A percentile compares a stretch with the other conserved stretches of the same genome.
These are phyloP conservation scores for Stromatinia cepivora DNA, from an alignment of 2,329 filamentous ascomycete genomes.

Conservation along the genomic window DNA sequence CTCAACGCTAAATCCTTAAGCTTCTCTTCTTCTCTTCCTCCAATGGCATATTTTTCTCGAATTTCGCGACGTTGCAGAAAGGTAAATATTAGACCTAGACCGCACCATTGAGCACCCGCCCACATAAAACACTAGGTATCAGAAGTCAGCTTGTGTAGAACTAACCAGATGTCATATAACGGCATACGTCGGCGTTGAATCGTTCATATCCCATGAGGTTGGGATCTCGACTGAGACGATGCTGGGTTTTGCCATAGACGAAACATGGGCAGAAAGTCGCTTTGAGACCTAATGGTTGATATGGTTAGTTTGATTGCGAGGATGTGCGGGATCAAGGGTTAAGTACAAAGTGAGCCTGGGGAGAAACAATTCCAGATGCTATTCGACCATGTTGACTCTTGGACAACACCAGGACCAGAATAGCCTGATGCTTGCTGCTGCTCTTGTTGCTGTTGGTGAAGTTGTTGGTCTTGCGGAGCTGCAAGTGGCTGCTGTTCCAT, in stretches of 20 bases:
- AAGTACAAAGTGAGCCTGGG: constrained; percentile 15
- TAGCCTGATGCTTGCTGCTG: constrained; percentile 7
- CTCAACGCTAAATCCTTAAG: constrained; percentile 43
- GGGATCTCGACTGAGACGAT: constrained; percentile 32
- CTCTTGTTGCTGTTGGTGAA: not conserved
- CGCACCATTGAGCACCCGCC: constrained; percentile 25
- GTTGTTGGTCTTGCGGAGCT: not conserved
- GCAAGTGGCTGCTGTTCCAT: not conserved
- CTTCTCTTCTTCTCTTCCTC: constrained; percentile 41
- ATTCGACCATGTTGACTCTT: constrained; percentile 18
- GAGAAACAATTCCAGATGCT: constrained; percentile 21
- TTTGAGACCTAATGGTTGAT: constrained; percentile 30
- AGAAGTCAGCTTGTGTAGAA: constrained; percentile 28
- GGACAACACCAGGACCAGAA: not conserved
- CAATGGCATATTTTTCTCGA: constrained; percentile 33
- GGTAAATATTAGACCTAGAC: constrained; percentile 28
- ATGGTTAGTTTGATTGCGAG: not conserved
- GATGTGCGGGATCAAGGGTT: not conserved
- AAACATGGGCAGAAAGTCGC: constrained; percentile 37
- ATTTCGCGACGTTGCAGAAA: constrained; percentile 33
- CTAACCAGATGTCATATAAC: not conserved
- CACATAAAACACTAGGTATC: constrained; percentile 21
- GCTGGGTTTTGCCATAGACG: constrained; percentile 36
- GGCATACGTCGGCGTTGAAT: constrained; percentile 31
- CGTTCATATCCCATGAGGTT: constrained; percentile 32